Conservation (phyloP, 441 rosid species). For the Erodium trifolium region DNA sequence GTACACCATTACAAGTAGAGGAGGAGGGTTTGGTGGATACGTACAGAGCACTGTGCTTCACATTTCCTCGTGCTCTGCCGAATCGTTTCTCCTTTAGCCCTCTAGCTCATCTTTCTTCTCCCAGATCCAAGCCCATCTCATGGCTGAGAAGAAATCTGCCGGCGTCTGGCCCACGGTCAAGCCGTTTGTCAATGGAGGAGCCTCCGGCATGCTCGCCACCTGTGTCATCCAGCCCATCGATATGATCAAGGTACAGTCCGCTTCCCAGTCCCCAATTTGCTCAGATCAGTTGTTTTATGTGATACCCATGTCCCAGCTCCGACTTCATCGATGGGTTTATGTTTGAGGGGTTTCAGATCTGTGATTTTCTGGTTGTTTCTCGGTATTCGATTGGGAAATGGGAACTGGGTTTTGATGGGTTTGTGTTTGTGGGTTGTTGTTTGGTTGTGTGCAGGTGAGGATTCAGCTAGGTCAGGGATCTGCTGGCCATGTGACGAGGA, state of each 20-base stretch:
- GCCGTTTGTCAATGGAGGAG: conserved; percentile 95
- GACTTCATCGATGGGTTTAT: not conserved
- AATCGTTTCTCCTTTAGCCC: not conserved
- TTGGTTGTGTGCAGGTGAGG: conserved; percentile 56
- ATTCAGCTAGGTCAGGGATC: conserved; percentile 97
- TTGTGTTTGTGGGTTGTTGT: not conserved
- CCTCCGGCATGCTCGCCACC: conserved; percentile 98
- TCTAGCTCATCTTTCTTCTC: not conserved
- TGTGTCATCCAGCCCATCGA: conserved; percentile 95
- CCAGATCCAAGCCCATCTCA: not conserved
- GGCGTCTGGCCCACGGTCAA: conserved; percentile 73
- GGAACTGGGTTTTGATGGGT: conserved; percentile 15
- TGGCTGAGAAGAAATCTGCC: conserved; percentile 45
- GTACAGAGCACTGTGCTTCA: not conserved
- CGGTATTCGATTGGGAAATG: not conserved
- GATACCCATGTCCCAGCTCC: not conserved
- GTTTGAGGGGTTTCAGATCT: conserved; percentile 27
- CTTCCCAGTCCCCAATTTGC: not conserved
- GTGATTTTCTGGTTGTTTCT: conserved; percentile 17
- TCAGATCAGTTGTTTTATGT: not conserved
- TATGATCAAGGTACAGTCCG: conserved; percentile 68
- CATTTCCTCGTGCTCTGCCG: not conserved
- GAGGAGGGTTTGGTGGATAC: not conserved
- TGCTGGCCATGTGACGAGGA: conserved; percentile 65
- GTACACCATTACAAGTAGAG: not conserved